These are phyloP conservation scores for Calocybe indica DNA, from an alignment of 768 basidiomycete species.

Conservation along the genomic window DNA sequence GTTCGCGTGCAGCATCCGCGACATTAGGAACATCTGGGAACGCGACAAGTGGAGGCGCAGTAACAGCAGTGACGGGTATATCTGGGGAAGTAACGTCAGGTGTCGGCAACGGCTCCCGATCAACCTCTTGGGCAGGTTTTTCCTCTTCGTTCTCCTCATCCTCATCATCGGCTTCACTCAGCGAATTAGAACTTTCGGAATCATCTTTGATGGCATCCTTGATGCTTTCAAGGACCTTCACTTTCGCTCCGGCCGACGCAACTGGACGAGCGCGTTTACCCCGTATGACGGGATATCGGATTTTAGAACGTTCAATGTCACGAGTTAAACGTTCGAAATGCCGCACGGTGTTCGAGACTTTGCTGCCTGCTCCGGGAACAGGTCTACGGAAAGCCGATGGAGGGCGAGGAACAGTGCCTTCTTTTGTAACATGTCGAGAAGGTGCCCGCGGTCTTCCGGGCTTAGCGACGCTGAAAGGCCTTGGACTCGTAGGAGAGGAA, in stretches of 20 bases:
- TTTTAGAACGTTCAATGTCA: slow-evolving; percentile 69
- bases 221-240: slow-evolving; percentile 83
- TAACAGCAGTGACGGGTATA: slow-evolving; percentile 7
- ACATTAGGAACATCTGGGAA: slow-evolving; percentile 8
- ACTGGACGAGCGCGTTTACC: slow-evolving; percentile 88
- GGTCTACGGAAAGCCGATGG: slow-evolving; percentile 49
- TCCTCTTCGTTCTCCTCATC: slow-evolving; percentile 45
- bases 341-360: slow-evolving; percentile 84
- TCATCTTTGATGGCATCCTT: slow-evolving; percentile 88
- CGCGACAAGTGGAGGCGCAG: slow-evolving; percentile 15
- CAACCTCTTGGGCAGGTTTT: slow-evolving; percentile 17
- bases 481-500: slow-evolving; percentile 35
- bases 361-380: slow-evolving; percentile 43
- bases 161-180: slow-evolving; percentile 51
- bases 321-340: slow-evolving; percentile 84
- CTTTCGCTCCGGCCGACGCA: slow-evolving; percentile 80
- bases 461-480: slow-evolving; percentile 1
- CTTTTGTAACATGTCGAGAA: slow-evolving; percentile 32
- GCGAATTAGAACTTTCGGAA: slow-evolving; percentile 66
- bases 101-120: slow-evolving; percentile 20
- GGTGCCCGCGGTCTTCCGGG: slow-evolving; percentile 15
- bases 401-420: slow-evolving; percentile 38
- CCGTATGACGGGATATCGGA: slow-evolving; percentile 80
- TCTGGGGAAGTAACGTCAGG: slow-evolving; percentile 14
- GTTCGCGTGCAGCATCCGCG: slow-evolving; percentile 9